Evolutionary conservation across 768 basidiomycete genomes (phyloP).

Genomic region (Collybia sp.): DNA sequence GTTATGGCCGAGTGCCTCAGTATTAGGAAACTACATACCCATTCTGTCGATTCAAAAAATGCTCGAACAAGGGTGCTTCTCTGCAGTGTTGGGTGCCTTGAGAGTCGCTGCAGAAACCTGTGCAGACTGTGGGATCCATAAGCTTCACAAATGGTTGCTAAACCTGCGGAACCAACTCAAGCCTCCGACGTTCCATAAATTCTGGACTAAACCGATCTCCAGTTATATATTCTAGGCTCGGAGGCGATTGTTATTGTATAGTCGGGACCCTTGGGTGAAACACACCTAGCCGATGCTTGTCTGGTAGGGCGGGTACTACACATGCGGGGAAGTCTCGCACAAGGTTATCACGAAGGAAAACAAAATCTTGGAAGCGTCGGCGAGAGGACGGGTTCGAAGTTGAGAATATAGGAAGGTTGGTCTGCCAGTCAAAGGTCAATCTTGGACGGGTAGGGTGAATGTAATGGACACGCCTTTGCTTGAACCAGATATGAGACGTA

Average conservation of each 20-base stretch:
- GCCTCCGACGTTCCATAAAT: slow-evolving; percentile 89
- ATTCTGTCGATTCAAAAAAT: slow-evolving; percentile 97
- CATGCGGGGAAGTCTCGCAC: slow-evolving; percentile 93
- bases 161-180: slow-evolving; percentile 56
- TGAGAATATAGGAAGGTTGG: slow-evolving; percentile 85
- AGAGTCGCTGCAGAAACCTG: slow-evolving; percentile 84
- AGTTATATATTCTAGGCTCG: slow-evolving; percentile 81
- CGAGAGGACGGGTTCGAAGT: slow-evolving; percentile 69
- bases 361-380: slow-evolving; percentile 95
- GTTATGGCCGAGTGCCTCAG: neutral
- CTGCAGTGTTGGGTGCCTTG: slow-evolving; percentile 93
- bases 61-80: slow-evolving; percentile 87
- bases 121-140: slow-evolving; percentile 57
- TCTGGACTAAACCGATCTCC: slow-evolving; percentile 97
- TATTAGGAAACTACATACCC: slow-evolving; percentile 51
- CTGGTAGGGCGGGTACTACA: slow-evolving; percentile 95
- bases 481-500: slow-evolving; percentile 93
- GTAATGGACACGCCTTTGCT: slow-evolving; percentile 59
- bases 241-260: slow-evolving; percentile 2
- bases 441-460: neutral
- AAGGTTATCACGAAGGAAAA: slow-evolving; percentile 86
- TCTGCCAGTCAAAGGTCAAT: slow-evolving; percentile 41
- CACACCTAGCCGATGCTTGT: slow-evolving; percentile 93
- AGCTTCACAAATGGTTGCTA: neutral
- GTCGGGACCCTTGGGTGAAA: slow-evolving; percentile 8